Evolutionary conservation across 176 grass and related monocot species (phyloP).

Genomic region (Avena insularis): DNA sequence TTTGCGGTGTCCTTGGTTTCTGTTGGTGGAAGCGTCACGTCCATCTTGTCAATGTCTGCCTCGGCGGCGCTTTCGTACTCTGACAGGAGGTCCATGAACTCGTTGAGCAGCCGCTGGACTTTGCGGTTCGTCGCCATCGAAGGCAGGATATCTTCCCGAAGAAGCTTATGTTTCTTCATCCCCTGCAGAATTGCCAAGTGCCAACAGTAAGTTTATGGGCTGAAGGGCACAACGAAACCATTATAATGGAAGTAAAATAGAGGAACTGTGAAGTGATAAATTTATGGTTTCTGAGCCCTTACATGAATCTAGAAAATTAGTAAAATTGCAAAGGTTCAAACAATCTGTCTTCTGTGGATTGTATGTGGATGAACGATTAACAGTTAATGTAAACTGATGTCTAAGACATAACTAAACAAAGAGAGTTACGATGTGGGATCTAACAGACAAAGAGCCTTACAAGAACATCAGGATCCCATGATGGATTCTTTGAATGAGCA

Average conservation of each 20-base stretch:
- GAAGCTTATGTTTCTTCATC: constrained; percentile 89
- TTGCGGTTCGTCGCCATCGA: constrained; percentile 92
- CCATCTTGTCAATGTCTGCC: constrained; percentile 50
- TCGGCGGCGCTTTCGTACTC: constrained; percentile 64
- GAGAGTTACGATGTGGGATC: background rate
- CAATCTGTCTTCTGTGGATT: background rate
- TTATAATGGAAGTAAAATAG: background rate
- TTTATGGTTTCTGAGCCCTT: background rate
- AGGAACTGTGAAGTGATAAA: background rate
- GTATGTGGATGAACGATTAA: background rate
- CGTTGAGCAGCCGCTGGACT: constrained; percentile 86
- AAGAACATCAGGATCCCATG: constrained; percentile 87
- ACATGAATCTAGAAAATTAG: background rate
- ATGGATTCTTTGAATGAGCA: constrained; percentile 52
- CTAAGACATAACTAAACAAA: background rate
- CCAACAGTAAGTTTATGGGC: background rate
- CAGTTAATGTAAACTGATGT: background rate
- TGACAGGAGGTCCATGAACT: constrained; percentile 91
- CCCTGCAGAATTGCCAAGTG: constrained; percentile 60
- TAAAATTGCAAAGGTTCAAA: background rate
- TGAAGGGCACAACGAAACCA: background rate
- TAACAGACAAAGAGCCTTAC: constrained; percentile 56
- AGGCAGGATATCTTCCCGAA: constrained; percentile 87
- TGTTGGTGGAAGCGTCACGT: background rate
- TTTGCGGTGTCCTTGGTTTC: background rate